Evolutionary conservation across 257 asterid genomes (phyloP).

Genomic region (Nicotiana obtusifolia): DNA sequence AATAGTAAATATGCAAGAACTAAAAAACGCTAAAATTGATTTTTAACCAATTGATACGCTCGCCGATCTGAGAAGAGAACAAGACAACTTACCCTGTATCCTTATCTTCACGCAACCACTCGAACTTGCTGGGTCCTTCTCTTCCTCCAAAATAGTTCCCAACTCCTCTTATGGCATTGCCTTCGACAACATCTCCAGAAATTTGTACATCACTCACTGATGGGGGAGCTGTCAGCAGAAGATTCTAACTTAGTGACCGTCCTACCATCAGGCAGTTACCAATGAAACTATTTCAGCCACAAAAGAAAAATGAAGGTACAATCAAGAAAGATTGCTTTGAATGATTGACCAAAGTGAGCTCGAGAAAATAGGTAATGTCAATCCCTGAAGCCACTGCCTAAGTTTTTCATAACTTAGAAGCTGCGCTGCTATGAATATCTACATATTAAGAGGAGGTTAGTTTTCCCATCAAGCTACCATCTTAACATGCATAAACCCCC

Average conservation of each 20-base stretch:
- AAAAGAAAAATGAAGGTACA: neutral
- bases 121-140: conserved; percentile 97
- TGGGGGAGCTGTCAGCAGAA: conserved; percentile 72
- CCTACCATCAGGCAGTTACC: neutral
- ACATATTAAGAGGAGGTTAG: neutral
- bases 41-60: conserved; percentile 17
- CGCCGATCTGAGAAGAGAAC: neutral
- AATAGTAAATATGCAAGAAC: neutral
- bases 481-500: neutral
- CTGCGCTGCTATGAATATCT: neutral
- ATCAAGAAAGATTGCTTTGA: neutral
- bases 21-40: neutral
- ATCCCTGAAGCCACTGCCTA: neutral
- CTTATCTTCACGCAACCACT: conserved; percentile 81
- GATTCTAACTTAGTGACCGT: neutral
- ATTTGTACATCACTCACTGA: conserved; percentile 68
- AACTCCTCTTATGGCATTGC: conserved; percentile 56
- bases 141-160: conserved; percentile 96
- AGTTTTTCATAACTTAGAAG: neutral
- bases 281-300: neutral
- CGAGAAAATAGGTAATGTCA: neutral
- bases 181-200: conserved; percentile 80
- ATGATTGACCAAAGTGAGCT: neutral
- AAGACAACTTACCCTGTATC: conserved; percentile 64
- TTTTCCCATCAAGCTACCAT: conserved; percentile 3